phyloP scores from a whole-genome alignment of 2,329 filamentous ascomycete species.

The Penicillium decumbens region DNA sequence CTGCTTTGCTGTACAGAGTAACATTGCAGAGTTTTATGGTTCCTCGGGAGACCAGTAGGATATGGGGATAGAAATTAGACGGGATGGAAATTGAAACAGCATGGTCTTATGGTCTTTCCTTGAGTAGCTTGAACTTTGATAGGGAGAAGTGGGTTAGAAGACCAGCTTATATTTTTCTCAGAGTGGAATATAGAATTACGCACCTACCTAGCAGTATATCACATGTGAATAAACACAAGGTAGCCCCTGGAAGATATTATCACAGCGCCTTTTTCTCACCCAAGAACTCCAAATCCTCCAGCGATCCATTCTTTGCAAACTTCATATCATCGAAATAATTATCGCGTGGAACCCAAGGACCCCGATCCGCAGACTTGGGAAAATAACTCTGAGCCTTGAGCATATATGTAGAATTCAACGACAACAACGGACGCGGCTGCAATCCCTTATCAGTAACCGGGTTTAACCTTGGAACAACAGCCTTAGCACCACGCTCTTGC shows the following conservation, averaged over 20 bases:
- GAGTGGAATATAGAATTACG: no score
- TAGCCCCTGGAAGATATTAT: neutral
- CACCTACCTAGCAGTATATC: neutral
- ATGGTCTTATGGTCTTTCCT: no score
- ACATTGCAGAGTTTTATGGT: neutral
- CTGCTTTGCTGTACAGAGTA: slow-evolving; percentile 1
- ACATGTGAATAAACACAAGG: neutral
- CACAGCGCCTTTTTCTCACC: neutral
- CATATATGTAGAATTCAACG: slow-evolving; percentile 38
- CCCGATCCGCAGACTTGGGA: slow-evolving; percentile 34
- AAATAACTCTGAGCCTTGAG: slow-evolving; percentile 27
- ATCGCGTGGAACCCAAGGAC: slow-evolving; percentile 35
- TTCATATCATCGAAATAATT: slow-evolving; percentile 37
- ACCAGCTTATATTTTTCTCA: no score
- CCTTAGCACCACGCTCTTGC: slow-evolving; percentile 3
- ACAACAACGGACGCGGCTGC: slow-evolving; percentile 27
- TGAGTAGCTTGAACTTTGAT: neutral
- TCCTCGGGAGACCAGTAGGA: neutral
- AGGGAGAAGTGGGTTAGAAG: no score
- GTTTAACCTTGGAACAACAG: slow-evolving; percentile 24
- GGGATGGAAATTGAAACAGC: neutral
- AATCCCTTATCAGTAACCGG: slow-evolving; percentile 9
- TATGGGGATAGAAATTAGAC: no score
- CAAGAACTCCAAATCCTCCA: slow-evolving; percentile 28
- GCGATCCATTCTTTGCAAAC: slow-evolving; percentile 32